phyloP scores from a whole-genome alignment of 2,329 filamentous ascomycete species.

The Claviceps monticola region DNA sequence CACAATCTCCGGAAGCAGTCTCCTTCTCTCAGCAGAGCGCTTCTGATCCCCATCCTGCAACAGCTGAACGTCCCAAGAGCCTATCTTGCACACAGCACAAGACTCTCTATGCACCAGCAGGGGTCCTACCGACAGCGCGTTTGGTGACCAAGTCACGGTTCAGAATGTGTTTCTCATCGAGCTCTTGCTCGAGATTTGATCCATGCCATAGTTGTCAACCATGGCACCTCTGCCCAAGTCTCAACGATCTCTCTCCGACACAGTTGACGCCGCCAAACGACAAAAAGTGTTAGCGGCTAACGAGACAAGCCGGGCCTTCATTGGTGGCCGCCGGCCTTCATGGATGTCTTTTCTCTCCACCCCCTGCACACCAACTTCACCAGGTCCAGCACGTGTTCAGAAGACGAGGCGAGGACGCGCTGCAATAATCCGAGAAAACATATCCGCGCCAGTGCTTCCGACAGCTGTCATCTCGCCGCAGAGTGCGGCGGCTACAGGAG shows the following conservation, averaged over 20 bases:
- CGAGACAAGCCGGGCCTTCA: constrained; percentile 5
- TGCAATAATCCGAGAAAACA: background rate
- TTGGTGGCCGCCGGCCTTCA: constrained; percentile 1
- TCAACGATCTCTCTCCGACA: background rate
- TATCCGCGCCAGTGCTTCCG: background rate
- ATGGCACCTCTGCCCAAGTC: background rate
- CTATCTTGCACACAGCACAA: no score
- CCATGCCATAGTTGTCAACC: background rate
- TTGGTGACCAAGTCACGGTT: background rate
- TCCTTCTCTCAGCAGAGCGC: no score
- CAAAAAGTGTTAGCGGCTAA: constrained; percentile 2
- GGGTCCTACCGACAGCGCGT: background rate
- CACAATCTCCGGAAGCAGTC: no score
- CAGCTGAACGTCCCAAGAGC: no score
- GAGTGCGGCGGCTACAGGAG: background rate
- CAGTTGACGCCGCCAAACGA: background rate
- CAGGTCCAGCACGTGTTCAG: background rate
- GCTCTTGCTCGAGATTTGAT: background rate
- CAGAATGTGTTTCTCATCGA: background rate
- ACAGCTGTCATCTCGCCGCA: background rate
- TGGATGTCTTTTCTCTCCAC: constrained; percentile 2
- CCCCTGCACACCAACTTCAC: background rate
- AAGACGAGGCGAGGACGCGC: background rate
- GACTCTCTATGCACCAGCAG: background rate
- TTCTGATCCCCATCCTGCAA: no score